Base-by-base conservation (phyloP, 306 rosid species). In the Rosa chinensis region DNA sequence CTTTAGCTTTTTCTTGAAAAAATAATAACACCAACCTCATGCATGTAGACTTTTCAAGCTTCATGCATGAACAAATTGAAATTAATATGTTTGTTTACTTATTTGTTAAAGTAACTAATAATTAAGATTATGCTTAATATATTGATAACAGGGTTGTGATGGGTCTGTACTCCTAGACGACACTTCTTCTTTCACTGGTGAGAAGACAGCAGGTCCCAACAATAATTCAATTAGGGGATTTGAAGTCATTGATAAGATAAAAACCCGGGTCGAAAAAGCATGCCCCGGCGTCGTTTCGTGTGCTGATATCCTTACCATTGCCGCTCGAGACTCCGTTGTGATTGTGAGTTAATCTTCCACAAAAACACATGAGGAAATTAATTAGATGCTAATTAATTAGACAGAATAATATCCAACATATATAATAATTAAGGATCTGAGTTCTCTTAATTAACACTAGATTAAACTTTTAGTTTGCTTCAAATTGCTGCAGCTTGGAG, bases 251-350 rank as follows among this genome's bases (percentile, higher is more conserved):
- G 92, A 92, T 72, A 78, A 53, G 16, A 89, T 94, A 0, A 94
- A 94, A 76, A 79, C 89, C 2, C 40, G 80, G 52, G 83, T 92
- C 3, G 94, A 94, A 71, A 55, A 75, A 49, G 17, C 8, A 20
- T 94, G 98, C 35, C 97, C 92, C 0, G 81, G 94, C 49, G 88
- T 90, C 0, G 98, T 92, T 20, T 92, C 97, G 0, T 94, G 98
- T 77, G 96, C 97, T 80, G 98, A 94, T 84, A 92, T 94, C 61
- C 14, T 94, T 43, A 78, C 96, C 82, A 88, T 94, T 76, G 86
- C 97, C 70, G 84, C 98, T 83, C 98, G 97, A 6, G 98, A 94
- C 69, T 89, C 98, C 4, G 91, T 89, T 14, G 80, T 48, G 0
- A 81, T 82, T 25, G 97, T 94, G 63, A 92, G 96, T 85, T 53